These are phyloP conservation scores for Sclerospora graminicola DNA, from an alignment of 352 stramenopile genomes.

Conservation along the genomic window DNA sequence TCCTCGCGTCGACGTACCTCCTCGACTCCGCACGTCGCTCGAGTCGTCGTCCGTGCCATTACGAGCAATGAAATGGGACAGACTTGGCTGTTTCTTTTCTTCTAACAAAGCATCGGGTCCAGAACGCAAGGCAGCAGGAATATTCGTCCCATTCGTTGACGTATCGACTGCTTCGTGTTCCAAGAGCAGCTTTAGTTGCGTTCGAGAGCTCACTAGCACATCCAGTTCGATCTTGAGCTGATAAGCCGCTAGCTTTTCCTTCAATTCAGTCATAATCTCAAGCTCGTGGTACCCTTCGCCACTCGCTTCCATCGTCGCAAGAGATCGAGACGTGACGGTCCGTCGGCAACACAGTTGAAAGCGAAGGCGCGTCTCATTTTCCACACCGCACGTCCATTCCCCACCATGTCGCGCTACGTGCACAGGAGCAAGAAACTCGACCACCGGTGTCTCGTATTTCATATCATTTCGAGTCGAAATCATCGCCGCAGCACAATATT, in stretches of 20 bases:
- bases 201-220: slow-evolving; percentile 50
- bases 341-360: slow-evolving; percentile 40
- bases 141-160: slow-evolving; percentile 34
- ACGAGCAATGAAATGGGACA: slow-evolving; percentile 15
- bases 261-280: slow-evolving; percentile 18
- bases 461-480: slow-evolving; percentile 10
- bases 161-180: slow-evolving; percentile 68
- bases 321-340: slow-evolving; percentile 13
- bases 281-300: slow-evolving; percentile 10
- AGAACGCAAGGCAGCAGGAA: slow-evolving; percentile 15
- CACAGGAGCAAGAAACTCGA: slow-evolving; percentile 42
- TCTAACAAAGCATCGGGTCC: slow-evolving; percentile 10
- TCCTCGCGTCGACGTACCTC: slow-evolving; percentile 14
- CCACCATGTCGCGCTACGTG: slow-evolving; percentile 16
- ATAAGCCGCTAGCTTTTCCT: slow-evolving; percentile 26
- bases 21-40: slow-evolving; percentile 7
- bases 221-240: slow-evolving; percentile 44
- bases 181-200: slow-evolving; percentile 51
- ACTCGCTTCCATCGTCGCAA: slow-evolving; percentile 3
- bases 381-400: slow-evolving; percentile 5
- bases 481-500: slow-evolving; percentile 34
- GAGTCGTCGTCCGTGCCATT: slow-evolving; percentile 11
- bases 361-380: slow-evolving; percentile 27
- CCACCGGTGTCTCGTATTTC: slow-evolving; percentile 19
- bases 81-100: slow-evolving; percentile 20